Conservation (phyloP, 2,329 filamentous ascomycete genomes). For the Phaeosphaeriaceae sp. region DNA sequence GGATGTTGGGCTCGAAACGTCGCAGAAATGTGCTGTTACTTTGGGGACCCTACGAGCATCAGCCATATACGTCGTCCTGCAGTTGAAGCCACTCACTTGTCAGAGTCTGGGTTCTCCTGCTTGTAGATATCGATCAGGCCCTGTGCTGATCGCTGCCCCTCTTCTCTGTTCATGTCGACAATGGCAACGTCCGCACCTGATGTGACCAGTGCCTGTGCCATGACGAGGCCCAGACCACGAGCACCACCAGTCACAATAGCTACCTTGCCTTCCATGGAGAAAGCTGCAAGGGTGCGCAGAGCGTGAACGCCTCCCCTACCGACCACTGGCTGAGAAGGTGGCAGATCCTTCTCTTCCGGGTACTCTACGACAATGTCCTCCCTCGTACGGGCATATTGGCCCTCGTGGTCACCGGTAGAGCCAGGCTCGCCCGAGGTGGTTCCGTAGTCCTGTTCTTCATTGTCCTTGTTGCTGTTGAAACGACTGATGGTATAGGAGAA, state of each 20-base stretch:
- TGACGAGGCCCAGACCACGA: slow-evolving; percentile 86
- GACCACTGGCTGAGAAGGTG: slow-evolving; percentile 73
- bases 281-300: slow-evolving; percentile 83
- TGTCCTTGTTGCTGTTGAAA: slow-evolving; percentile 31
- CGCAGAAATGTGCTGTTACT: slow-evolving; percentile 88
- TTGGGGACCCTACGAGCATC: slow-evolving; percentile 68
- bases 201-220: slow-evolving; percentile 89
- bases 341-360: slow-evolving; percentile 76
- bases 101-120: slow-evolving; percentile 78
- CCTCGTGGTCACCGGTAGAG: slow-evolving; percentile 61
- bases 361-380: slow-evolving; percentile 80
- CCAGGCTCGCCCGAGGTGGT: slow-evolving; percentile 49
- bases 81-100: slow-evolving; percentile 59
- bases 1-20: slow-evolving; percentile 81
- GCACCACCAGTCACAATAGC: slow-evolving; percentile 91
- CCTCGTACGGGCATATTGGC: slow-evolving; percentile 81
- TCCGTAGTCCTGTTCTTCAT: slow-evolving; percentile 41
- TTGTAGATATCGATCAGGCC: slow-evolving; percentile 78
- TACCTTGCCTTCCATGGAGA: slow-evolving; percentile 85
- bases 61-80: slow-evolving; percentile 3
- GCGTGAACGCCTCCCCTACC: slow-evolving; percentile 82
- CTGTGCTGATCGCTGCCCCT: slow-evolving; percentile 79
- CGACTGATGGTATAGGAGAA: slow-evolving; percentile 40
- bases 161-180: slow-evolving; percentile 91
- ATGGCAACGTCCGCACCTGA: slow-evolving; percentile 90